Base-by-base conservation (phyloP, 2,329 filamentous ascomycete genomes). In the Monosporascus sp. region DNA sequence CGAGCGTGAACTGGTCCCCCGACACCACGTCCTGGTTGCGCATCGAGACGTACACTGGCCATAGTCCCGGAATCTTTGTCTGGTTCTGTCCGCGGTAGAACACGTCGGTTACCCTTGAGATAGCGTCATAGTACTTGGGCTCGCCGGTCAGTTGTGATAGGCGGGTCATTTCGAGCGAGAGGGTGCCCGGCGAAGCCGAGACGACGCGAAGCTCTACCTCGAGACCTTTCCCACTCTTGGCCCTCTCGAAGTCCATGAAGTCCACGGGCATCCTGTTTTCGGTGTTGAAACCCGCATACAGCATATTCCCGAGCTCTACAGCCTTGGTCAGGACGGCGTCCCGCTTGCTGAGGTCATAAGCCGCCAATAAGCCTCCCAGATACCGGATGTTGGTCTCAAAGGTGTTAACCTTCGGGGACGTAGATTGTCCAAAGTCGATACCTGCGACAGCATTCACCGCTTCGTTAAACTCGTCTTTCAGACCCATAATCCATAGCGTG, bases 131-230 rank as follows among this genome's bases (percentile, higher is more conserved):
- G 70, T 89, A 92, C 61, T 87, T 90, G 18, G 80, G 70, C 55
- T 91, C 78, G 31, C 82, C 83, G 0, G 88, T 91, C 54, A 92
- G 70, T 65, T 91, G 88, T 2, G 86, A 85, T 48, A 92, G 72
- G 17, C 85, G 78, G 15, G 86, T 88, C 66, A 91, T 84, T 61
- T 92, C 89, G 53, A 92, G 70, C 1, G 82, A 85, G 48, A 91
- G 72, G 5, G 85, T 88, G 6, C 87, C 88, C 1, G 75, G 72
- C 6, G 73, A 72, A 6, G 76, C 76, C 3, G 74, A 71, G 15
- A 75, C 72, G 5, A 78, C 74, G 1, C 53, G 60, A 1, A 31
- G 18, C 53, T 76, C 72, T 0, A 72, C 58, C 0, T 50, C 37
- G 11, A 75, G 58, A 0, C 68, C 69, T 0, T 61, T 51, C 5